Conservation (phyloP, 805 yeast genomes). For the Danielia oregonensis region DNA sequence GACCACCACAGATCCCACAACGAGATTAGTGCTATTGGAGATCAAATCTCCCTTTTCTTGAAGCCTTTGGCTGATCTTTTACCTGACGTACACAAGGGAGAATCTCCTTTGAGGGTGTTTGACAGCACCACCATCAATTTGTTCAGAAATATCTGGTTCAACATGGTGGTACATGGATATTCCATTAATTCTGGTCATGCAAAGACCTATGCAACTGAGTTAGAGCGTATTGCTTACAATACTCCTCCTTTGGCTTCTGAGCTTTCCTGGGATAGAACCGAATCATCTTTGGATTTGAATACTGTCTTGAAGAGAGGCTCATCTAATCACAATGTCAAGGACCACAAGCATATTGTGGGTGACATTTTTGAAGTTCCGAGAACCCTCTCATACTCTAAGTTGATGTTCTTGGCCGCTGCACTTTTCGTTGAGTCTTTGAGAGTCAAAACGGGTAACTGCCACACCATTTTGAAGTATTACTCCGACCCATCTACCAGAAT, state of each 20-base stretch:
- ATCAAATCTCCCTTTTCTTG: conserved; percentile 58
- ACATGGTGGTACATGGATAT: conserved; percentile 88
- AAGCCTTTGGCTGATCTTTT: conserved; percentile 73
- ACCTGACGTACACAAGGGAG: conserved; percentile 48
- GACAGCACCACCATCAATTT: conserved; percentile 52
- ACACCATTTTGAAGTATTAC: conserved; percentile 71
- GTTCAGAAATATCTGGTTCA: conserved; percentile 92
- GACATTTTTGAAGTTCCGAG: conserved; percentile 49
- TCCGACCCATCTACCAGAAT: conserved; percentile 79
- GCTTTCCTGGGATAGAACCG: conserved; percentile 59
- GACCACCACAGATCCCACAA: conserved; percentile 79
- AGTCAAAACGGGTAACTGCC: conserved; percentile 75
- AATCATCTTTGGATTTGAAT: conserved; percentile 88
- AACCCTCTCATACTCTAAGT: conserved; percentile 62
- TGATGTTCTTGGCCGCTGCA: conserved; percentile 85
- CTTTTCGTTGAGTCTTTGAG: conserved; percentile 75
- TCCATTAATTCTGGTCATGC: conserved; percentile 55
- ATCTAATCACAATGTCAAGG: conserved; percentile 72
- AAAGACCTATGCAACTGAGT: conserved; percentile 41
- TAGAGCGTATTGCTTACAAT: conserved; percentile 73
- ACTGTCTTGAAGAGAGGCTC: conserved; percentile 88
- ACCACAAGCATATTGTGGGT: conserved; percentile 62
- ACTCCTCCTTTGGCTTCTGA: conserved; percentile 41
- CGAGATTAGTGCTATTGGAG: conserved; percentile 68
- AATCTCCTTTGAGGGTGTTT: conserved; percentile 38